A percentile compares a stretch with the other conserved stretches of the same genome.
Conservation (phyloP, 352 stramenopile genomes). For the Phytophthora sojae region DNA sequence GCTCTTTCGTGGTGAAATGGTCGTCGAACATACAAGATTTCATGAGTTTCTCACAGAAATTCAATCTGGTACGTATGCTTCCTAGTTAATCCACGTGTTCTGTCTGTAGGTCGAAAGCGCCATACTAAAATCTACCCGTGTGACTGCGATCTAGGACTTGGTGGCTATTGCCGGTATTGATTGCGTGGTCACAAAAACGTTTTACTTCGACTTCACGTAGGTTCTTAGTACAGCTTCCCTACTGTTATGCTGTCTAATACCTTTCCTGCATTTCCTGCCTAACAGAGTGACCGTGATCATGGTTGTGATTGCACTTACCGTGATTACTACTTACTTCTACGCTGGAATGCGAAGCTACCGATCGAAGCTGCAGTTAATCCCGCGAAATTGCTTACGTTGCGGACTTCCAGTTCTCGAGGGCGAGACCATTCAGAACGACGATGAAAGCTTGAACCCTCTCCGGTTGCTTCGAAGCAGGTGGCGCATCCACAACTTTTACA, state of each 20-base stretch:
- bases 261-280: background rate
- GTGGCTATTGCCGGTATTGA: slow-evolving; percentile 77
- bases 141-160: slow-evolving; percentile 52
- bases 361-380: slow-evolving; percentile 70
- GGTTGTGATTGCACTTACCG: slow-evolving; percentile 47
- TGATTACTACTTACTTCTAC: slow-evolving; percentile 74
- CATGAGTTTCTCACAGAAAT: slow-evolving; percentile 74
- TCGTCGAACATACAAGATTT: slow-evolving; percentile 58
- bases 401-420: slow-evolving; percentile 69
- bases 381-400: slow-evolving; percentile 73
- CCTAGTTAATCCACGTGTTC: too few species aligned
- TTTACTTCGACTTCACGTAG: slow-evolving; percentile 83
- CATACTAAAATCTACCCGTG: background rate
- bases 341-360: slow-evolving; percentile 71
- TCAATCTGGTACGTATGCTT: slow-evolving; percentile 63
- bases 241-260: background rate
- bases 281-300: slow-evolving; percentile 63
- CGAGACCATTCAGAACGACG: slow-evolving; percentile 58
- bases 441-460: slow-evolving; percentile 65
- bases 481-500: slow-evolving; percentile 26
- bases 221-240: slow-evolving; percentile 10
- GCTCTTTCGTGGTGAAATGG: slow-evolving; percentile 76
- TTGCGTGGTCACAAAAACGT: slow-evolving; percentile 76
- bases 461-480: slow-evolving; percentile 56
- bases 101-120: background rate